These are phyloP conservation scores for Alternaria sp. DNA, from an alignment of 2,329 filamentous ascomycete genomes.

Conservation along the genomic window DNA sequence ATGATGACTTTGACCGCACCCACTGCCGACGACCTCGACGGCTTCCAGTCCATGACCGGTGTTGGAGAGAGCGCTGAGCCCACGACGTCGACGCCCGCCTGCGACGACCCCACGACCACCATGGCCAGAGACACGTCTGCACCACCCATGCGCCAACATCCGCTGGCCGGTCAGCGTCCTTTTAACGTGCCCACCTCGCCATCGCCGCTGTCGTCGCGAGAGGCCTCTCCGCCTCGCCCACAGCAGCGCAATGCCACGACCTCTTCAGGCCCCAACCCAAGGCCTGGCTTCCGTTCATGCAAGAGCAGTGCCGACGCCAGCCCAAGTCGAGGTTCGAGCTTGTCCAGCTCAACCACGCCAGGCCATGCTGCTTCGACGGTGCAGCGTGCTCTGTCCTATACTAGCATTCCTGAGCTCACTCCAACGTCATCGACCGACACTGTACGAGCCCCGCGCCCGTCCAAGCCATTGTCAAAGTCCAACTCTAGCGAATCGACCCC, in stretches of 20 bases:
- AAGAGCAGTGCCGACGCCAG: slow-evolving; percentile 58
- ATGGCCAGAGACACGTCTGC: slow-evolving; percentile 17
- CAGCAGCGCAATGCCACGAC: slow-evolving; percentile 37
- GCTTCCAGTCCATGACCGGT: slow-evolving; percentile 51
- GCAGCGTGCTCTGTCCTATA: slow-evolving; percentile 72
- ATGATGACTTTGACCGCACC: slow-evolving; percentile 30
- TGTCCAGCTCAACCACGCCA: slow-evolving; percentile 51
- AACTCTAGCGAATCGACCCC: slow-evolving; percentile 60
- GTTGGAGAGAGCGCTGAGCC: slow-evolving; percentile 51
- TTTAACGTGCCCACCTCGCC: slow-evolving; percentile 47
- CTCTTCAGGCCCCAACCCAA: slow-evolving; percentile 29
- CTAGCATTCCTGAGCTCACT: slow-evolving; percentile 71
- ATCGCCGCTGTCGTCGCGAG: slow-evolving; percentile 57
- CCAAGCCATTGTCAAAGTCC: slow-evolving; percentile 66
- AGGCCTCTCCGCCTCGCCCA: slow-evolving; percentile 56
- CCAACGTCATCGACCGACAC: slow-evolving; percentile 66
- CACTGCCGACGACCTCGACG: slow-evolving; percentile 32
- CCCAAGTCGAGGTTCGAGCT: slow-evolving; percentile 51
- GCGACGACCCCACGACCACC: slow-evolving; percentile 24
- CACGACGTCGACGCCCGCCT: slow-evolving; percentile 23
- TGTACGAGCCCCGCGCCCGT: slow-evolving; percentile 68
- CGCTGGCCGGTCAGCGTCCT: slow-evolving; percentile 39
- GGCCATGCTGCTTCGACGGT: slow-evolving; percentile 69
- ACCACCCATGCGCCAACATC: slow-evolving; percentile 37
- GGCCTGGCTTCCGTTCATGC: slow-evolving; percentile 50